Evolutionary conservation across 176 grass and related monocot genomes (phyloP).

Genomic region (Thalia dealbata): DNA sequence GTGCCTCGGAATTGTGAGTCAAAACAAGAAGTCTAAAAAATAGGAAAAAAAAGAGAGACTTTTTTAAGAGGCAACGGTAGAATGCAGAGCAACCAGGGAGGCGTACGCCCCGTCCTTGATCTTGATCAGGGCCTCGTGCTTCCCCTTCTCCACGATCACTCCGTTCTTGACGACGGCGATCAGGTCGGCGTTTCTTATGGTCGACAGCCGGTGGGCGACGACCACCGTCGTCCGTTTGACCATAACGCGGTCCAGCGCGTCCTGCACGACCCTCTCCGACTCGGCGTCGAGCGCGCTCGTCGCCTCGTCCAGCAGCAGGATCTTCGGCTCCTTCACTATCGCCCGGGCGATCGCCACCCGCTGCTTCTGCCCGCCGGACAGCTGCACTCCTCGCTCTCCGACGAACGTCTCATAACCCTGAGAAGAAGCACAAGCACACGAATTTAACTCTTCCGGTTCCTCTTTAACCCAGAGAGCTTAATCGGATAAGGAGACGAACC

Average conservation of each 20-base stretch:
- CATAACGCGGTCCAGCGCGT: constrained; percentile 80
- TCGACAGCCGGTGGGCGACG: constrained; percentile 72
- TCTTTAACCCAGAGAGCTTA: too few relatives aligned
- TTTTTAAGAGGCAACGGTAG: constrained; percentile 25
- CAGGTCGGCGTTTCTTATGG: constrained; percentile 56
- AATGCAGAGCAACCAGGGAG: constrained; percentile 85
- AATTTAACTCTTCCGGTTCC: too few relatives aligned
- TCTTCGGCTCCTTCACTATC: constrained; percentile 78
- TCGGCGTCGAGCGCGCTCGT: constrained; percentile 96
- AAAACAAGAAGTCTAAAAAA: too few relatives aligned
- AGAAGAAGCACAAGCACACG: background rate
- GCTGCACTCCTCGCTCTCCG: constrained; percentile 79
- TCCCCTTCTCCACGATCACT: constrained; percentile 84
- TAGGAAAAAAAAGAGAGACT: too few relatives aligned
- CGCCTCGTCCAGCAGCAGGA: constrained; percentile 84
- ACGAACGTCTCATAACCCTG: constrained; percentile 87
- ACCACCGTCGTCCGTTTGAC: constrained; percentile 73
- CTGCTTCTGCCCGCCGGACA: constrained; percentile 96
- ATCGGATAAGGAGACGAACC: constrained; percentile 31
- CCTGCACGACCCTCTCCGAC: constrained; percentile 78
- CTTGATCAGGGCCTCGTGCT: constrained; percentile 68
- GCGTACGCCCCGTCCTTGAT: constrained; percentile 95
- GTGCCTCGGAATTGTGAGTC: background rate
- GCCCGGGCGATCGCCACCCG: constrained; percentile 81
- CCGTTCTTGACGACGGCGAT: constrained; percentile 76